Evolutionary conservation across 2,329 filamentous ascomycete genomes (phyloP), one percentile per base, ranked within the genome.

Genomic region (Thelonectria olida): DNA sequence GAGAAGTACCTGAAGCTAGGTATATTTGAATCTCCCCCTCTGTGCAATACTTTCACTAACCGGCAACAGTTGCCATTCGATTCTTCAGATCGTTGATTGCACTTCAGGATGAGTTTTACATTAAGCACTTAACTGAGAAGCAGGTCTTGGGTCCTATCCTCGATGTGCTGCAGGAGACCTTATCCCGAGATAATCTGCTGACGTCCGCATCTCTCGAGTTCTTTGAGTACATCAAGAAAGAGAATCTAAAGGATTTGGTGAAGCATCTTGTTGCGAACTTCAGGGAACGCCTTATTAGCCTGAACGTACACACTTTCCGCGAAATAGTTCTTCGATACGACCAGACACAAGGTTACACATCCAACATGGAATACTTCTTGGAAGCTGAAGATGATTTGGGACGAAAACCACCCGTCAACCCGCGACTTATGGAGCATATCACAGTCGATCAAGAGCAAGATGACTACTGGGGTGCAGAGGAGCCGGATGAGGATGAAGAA

Each of bases 191-290:
- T 76, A 98, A 97, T 69, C 84, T 99, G 3, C 84, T 98, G 28
- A 96, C 96, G 76, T 98, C 95, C 1, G 95, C 94, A 8, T 97
- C 93, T 70, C 84, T 98, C 9, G 96, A 99, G 73, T 86, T 99
- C 42, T 98, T 99, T 67, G 93, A 97, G 72, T 93, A 90, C 72
- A 92, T 98, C 71, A 93, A 90, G 74, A 89, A 89, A 73, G 92
- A 96, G 70, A 89, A 89, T 56, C 85, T 94, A 71, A 96, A 93
- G 75, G 88, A 91, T 13, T 82, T 97, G 47, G 89, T 97, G 58
- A 88, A 90, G 64, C 92, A 97, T 73, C 81, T 98, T 20, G 92
- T 97, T 10, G 90, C 93, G 68, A 92, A 90, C 53, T 93, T 95
- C 73, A 88, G 93, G 20, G 91, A 95, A 13, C 90, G 90, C 72